phyloP scores from a whole-genome alignment of 2,329 filamentous ascomycete genomes.

The Neofusicoccum laricinum region DNA sequence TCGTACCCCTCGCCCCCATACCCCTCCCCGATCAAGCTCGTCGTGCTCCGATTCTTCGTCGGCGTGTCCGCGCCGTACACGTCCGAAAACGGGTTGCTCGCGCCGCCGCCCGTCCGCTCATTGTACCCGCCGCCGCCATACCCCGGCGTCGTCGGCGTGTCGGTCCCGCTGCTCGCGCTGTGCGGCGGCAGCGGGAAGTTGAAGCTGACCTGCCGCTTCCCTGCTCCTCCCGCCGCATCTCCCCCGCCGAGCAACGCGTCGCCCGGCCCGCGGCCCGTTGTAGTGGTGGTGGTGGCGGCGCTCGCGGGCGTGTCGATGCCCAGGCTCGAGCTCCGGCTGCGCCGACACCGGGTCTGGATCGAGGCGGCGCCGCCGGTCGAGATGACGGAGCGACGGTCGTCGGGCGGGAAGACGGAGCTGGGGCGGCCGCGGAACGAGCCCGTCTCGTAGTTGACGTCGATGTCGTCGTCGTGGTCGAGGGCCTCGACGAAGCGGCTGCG shows the following conservation, averaged over 20 bases:
- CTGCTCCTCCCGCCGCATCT: background rate
- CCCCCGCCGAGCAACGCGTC: background rate
- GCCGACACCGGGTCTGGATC: too few relatives aligned
- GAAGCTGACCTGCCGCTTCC: background rate
- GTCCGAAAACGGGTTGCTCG: background rate
- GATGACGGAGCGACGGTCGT: background rate
- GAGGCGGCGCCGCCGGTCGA: background rate
- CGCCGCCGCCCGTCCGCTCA: background rate
- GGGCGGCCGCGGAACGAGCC: background rate
- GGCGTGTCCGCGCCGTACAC: background rate
- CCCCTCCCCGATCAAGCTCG: background rate
- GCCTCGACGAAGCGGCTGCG: constrained; percentile 14
- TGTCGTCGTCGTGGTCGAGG: background rate
- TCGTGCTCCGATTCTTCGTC: background rate
- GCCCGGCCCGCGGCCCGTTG: background rate
- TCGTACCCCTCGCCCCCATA: background rate
- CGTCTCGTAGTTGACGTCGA: background rate
- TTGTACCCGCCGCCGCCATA: too few relatives aligned
- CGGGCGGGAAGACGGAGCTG: background rate
- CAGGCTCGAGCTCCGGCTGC: background rate
- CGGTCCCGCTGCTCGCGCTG: background rate
- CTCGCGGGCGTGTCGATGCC: too few relatives aligned
- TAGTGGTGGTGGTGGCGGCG: too few relatives aligned
- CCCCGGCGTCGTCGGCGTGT: constrained; percentile 1
- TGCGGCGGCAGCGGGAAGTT: background rate